Conservation (phyloP, 768 basidiomycete genomes). For the Dendrothele bispora region DNA sequence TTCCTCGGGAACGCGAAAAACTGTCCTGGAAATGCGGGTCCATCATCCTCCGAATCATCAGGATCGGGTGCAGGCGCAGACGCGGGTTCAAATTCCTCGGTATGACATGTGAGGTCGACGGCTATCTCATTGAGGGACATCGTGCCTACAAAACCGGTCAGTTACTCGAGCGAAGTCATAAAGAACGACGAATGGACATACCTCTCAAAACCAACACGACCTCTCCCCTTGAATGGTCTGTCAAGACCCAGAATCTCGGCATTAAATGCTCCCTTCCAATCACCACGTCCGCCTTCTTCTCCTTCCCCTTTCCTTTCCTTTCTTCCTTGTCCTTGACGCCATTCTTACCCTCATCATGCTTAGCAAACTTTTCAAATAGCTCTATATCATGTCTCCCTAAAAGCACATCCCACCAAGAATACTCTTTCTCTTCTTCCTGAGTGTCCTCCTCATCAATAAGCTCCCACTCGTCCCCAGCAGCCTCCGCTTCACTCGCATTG, state of each 20-base stretch:
- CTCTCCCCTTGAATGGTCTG: slow-evolving; percentile 72
- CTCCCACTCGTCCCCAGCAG: slow-evolving; percentile 36
- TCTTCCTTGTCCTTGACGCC: slow-evolving; percentile 6
- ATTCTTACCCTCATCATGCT: neutral
- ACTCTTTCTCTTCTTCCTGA: slow-evolving; percentile 35
- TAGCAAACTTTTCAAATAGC: slow-evolving; percentile 69
- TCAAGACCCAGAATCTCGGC: slow-evolving; percentile 86
- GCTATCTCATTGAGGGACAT: slow-evolving; percentile 88
- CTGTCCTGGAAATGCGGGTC: slow-evolving; percentile 33
- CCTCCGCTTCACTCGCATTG: slow-evolving; percentile 71
- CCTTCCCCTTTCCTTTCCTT: slow-evolving; percentile 23
- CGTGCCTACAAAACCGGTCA: slow-evolving; percentile 47
- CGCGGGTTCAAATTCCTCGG: slow-evolving; percentile 63
- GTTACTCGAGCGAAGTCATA: neutral
- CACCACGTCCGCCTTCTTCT: slow-evolving; percentile 32
- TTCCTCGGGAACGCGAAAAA: slow-evolving; percentile 35
- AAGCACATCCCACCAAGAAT: slow-evolving; percentile 84
- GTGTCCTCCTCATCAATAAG: neutral
- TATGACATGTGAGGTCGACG: slow-evolving; percentile 81
- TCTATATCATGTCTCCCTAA: slow-evolving; percentile 81
- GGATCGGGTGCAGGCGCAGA: slow-evolving; percentile 28
- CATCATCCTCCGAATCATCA: slow-evolving; percentile 18
- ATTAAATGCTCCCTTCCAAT: slow-evolving; percentile 68
- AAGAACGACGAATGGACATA: slow-evolving; percentile 18
- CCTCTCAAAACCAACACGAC: slow-evolving; percentile 77